phyloP scores from a whole-genome alignment of 257 asterid species.

The Thymus mandschuricus region DNA sequence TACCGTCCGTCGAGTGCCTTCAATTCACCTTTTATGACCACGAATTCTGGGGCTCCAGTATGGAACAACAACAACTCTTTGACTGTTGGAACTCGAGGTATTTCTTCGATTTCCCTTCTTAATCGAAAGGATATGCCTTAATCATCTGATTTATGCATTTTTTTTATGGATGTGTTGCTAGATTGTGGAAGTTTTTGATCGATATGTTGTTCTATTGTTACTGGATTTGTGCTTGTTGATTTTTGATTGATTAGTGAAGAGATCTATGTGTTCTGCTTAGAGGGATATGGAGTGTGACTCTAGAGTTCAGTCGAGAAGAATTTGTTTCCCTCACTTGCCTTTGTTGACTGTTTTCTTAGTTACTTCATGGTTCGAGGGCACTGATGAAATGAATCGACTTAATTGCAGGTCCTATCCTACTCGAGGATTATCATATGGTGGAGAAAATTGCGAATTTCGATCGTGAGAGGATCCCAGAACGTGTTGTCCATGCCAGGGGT shows the following conservation, averaged over 20 bases:
- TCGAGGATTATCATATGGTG: conserved; percentile 83
- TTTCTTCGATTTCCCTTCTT: neutral
- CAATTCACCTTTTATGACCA: conserved; percentile 74
- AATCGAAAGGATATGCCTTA: conserved; percentile 6
- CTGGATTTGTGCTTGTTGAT: conserved; percentile 20
- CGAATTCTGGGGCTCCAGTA: conserved; percentile 85
- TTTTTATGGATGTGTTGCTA: neutral
- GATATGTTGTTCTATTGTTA: neutral
- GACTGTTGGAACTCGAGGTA: conserved; percentile 78
- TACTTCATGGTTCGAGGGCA: conserved; percentile 21
- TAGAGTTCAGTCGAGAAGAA: neutral
- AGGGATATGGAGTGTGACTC: conserved; percentile 4
- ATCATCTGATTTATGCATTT: neutral
- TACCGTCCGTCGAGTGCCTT: conserved; percentile 77
- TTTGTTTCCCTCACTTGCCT: neutral
- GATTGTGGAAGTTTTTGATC: neutral
- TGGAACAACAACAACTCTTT: conserved; percentile 76
- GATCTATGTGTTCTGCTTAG: neutral
- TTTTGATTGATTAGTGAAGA: neutral
- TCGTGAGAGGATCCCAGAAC: conserved; percentile 90
- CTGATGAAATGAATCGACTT: conserved; percentile 14
- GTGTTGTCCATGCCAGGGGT: conserved; percentile 93
- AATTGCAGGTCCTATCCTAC: conserved; percentile 73
- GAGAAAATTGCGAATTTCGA: conserved; percentile 84
- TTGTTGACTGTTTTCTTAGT: conserved; percentile 1